These are phyloP conservation scores for Trichoderma harzianum DNA, from an alignment of 2,329 filamentous ascomycete species.

Conservation along the genomic window DNA sequence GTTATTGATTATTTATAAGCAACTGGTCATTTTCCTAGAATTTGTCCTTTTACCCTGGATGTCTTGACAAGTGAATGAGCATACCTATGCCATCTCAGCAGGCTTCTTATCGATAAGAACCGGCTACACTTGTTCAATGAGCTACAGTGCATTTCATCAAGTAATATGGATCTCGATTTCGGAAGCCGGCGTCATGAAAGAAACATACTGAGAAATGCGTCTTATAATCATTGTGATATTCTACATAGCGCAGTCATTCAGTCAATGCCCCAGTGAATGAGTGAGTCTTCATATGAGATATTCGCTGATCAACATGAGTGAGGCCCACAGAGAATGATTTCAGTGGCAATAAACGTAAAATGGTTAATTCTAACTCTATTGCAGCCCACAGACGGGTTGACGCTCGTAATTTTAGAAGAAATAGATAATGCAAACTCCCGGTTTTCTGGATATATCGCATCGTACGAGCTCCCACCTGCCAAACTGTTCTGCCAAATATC, in stretches of 20 bases:
- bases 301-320: background rate
- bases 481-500: background rate
- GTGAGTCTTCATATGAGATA: background rate
- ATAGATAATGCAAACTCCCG: background rate
- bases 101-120: too few species aligned
- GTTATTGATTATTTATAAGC: too few species aligned
- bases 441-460: background rate
- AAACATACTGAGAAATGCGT: background rate
- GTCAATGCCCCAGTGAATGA: background rate
- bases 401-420: background rate
- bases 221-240: too few species aligned
- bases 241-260: background rate
- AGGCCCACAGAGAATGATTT: background rate
- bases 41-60: too few species aligned
- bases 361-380: background rate
- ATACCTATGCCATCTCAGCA: too few species aligned
- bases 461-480: background rate
- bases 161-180: too few species aligned
- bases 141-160: too few species aligned
- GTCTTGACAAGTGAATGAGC: too few species aligned
- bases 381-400: background rate
- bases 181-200: background rate
- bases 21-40: too few species aligned
- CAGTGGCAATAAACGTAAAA: background rate
- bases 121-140: background rate